Evolutionary conservation across 352 stramenopile species (phyloP).

Genomic region (Bremia lactucae): DNA sequence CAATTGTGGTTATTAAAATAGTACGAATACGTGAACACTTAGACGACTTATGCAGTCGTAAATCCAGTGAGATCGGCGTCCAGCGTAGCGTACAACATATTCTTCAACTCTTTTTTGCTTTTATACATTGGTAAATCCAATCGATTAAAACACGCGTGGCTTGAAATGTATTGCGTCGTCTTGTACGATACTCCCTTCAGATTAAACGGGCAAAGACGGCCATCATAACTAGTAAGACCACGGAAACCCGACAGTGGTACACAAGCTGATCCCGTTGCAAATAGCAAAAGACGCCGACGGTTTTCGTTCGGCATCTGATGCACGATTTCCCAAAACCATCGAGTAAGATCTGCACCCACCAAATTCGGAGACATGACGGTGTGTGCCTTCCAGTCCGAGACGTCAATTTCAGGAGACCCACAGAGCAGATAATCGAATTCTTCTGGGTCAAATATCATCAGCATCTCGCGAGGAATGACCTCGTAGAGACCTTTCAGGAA

Average conservation of each 20-base stretch:
- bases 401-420: conserved; percentile 92
- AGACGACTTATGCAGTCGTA: conserved; percentile 50
- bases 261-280: conserved; percentile 69
- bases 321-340: conserved; percentile 96
- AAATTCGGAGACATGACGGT: conserved; percentile 56
- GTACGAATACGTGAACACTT: no score
- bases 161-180: conserved; percentile 51
- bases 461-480: conserved; percentile 88
- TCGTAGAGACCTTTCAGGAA: conserved; percentile 93
- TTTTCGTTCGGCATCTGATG: conserved; percentile 78
- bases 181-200: conserved; percentile 41
- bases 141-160: conserved; percentile 74
- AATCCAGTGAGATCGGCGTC: conserved; percentile 64
- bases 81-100: conserved; percentile 46
- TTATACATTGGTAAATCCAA: conserved; percentile 93
- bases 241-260: conserved; percentile 67
- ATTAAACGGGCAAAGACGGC: conserved; percentile 62
- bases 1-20: conserved; percentile 4
- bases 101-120: conserved; percentile 75
- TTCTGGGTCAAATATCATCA: conserved; percentile 95
- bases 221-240: conserved; percentile 73
- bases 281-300: conserved; percentile 58
- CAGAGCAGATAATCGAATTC: conserved; percentile 96
- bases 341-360: conserved; percentile 19
- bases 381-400: conserved; percentile 91